Base-by-base conservation (phyloP, 2,329 filamentous ascomycete species). In the Xylariomycetidae sp. region DNA sequence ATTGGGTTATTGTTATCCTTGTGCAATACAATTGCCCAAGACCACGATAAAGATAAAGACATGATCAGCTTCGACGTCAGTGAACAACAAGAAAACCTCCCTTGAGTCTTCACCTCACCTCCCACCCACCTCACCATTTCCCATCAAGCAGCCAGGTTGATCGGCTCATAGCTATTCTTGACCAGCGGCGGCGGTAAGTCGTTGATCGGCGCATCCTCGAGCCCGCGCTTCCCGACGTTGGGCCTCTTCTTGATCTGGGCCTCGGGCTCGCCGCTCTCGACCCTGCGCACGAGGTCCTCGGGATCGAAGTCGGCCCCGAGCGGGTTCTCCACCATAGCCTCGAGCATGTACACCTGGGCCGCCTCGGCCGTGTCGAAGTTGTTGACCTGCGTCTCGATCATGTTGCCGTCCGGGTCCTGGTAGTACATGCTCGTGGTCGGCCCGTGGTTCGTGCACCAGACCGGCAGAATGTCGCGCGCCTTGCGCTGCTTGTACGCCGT, bases 401-500 rank as follows among this genome's bases (percentile, higher is more conserved):
- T 41, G 46, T 71, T 72, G 10, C 66, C 64, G 44, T 73, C 67
- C 5, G 67, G 68, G 45, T 72, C 69, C 6, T 41, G 37, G 44
- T 72, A 72, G 47, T 72, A 72, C 25, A 72, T 62, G 42, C 58
- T 63, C 0, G 57, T 66, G 2, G 63, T 71, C 2, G 58, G 54
- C 3, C 69, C 69, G 45, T 73, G 69, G 44, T 72, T 69, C 19
- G 69, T 54, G 36, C 49, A 58, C 63, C 64, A 69, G 4, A 55
- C 18, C 0, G 69, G 69, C 18, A 47, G 11, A 27, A 69, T 62
- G 1, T 58, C 61, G 4, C 44, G 36, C 0, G 43, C 44, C 38
- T 60, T 62, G 13, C 59, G 51, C 38, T 62, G 53, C 16, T 41
- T 38, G 44, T 68, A 70, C 4, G 61, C 50, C 3, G 45, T 34